These are phyloP conservation scores for Rhizopogon vinicolor DNA, from an alignment of 768 basidiomycete species.

Conservation along the genomic window DNA sequence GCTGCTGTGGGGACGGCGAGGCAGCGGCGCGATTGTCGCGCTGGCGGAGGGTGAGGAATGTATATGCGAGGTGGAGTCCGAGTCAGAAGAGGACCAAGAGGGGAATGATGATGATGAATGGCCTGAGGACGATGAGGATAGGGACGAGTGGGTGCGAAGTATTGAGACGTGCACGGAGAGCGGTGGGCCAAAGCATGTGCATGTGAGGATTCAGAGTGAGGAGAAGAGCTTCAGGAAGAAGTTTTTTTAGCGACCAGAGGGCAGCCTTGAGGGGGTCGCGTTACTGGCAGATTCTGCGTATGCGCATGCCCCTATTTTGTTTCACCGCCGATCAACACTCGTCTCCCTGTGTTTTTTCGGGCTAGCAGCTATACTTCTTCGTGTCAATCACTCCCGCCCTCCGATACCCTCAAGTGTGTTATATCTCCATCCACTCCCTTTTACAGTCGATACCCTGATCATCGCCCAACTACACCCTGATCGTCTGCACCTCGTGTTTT, in stretches of 20 bases:
- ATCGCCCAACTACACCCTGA: neutral
- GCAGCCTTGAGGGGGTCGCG: neutral
- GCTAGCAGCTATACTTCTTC: too few relatives aligned
- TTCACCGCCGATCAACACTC: neutral
- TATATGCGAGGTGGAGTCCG: conserved; percentile 49
- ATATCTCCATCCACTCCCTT: neutral
- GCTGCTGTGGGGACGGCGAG: conserved; percentile 76
- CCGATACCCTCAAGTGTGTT: neutral
- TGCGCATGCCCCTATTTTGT: neutral
- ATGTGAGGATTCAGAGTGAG: conserved; percentile 70
- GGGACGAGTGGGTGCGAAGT: conserved; percentile 83
- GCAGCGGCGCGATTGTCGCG: conserved; percentile 62
- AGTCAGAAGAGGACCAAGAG: conserved; percentile 35
- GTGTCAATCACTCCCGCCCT: neutral
- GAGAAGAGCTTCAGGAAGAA: conserved; percentile 70
- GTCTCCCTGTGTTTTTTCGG: too few relatives aligned
- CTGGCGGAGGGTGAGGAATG: conserved; percentile 42
- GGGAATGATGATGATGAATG: conserved; percentile 46
- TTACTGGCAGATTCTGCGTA: neutral
- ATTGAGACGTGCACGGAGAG: conserved; percentile 64
- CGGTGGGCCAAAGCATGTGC: conserved; percentile 50
- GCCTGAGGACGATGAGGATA: conserved; percentile 59
- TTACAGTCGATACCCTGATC: neutral
- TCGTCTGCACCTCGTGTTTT: neutral
- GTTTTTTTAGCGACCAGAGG: conserved; percentile 50